Evolutionary conservation across 345 rosid genomes (phyloP).

Genomic region (Camelina neglecta): DNA sequence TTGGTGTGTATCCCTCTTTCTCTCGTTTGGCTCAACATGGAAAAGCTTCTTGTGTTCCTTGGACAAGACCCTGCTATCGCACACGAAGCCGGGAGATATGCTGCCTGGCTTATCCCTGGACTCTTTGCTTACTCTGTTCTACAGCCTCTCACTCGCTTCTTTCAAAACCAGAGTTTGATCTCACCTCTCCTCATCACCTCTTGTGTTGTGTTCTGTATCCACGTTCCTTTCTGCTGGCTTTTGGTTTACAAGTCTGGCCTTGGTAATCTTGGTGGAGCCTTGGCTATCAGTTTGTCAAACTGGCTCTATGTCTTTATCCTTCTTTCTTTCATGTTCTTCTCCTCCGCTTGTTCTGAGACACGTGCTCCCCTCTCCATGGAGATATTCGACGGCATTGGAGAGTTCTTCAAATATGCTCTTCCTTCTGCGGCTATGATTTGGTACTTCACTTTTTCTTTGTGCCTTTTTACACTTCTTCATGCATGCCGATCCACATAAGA

Average conservation of each 20-base stretch:
- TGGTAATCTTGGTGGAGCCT: conserved; percentile 58
- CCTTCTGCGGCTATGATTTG: conserved; percentile 77
- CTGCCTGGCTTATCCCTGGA: conserved; percentile 64
- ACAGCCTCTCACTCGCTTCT: conserved; percentile 61
- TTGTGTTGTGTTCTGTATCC: conserved; percentile 49
- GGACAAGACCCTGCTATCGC: conserved; percentile 73
- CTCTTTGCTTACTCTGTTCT: conserved; percentile 59
- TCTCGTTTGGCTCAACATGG: conserved; percentile 61
- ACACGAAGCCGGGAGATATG: conserved; percentile 56
- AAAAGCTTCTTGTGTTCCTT: conserved; percentile 48
- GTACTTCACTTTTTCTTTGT: conserved; percentile 42
- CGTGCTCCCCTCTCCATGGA: conserved; percentile 53
- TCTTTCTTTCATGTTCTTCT: conserved; percentile 51
- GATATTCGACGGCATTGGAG: conserved; percentile 53
- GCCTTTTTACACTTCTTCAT: conserved; percentile 2
- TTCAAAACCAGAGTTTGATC: conserved; percentile 62
- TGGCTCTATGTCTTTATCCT: conserved; percentile 62
- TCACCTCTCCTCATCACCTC: conserved; percentile 57
- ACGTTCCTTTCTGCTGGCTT: conserved; percentile 60
- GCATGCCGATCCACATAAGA: neutral
- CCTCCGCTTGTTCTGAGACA: conserved; percentile 53
- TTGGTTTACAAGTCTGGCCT: conserved; percentile 59
- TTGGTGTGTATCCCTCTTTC: conserved; percentile 63
- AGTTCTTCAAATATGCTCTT: conserved; percentile 67
- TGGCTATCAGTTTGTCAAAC: conserved; percentile 56